These are phyloP conservation scores for Nakazawaea wickerhamii DNA, from an alignment of 805 yeast genomes.

Conservation along the genomic window DNA sequence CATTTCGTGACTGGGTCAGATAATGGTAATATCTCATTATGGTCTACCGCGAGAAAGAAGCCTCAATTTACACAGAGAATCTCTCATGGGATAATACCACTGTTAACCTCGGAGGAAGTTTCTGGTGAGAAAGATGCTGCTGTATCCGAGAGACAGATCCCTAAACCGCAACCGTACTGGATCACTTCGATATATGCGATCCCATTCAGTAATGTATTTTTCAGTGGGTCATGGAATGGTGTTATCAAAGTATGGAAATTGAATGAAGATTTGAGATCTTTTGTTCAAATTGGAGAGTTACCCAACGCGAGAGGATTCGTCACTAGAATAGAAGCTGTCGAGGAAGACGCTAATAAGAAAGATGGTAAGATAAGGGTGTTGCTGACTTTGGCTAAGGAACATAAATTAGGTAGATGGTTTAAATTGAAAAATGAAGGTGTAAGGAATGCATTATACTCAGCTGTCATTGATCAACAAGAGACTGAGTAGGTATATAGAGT, in stretches of 20 bases:
- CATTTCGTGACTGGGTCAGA: constrained; percentile 94
- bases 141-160: constrained; percentile 45
- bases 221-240: constrained; percentile 90
- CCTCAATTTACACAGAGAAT: constrained; percentile 64
- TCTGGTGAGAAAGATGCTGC: constrained; percentile 43
- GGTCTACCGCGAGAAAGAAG: constrained; percentile 90
- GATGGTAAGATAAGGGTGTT: constrained; percentile 49
- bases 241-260: constrained; percentile 73
- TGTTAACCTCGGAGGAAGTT: constrained; percentile 40
- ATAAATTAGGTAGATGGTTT: constrained; percentile 84
- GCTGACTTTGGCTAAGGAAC: constrained; percentile 79
- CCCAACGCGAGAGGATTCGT: constrained; percentile 64
- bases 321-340: constrained; percentile 51
- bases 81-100: constrained; percentile 68
- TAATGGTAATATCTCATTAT: constrained; percentile 82
- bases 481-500: constrained; percentile 15
- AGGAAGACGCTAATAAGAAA: constrained; percentile 41
- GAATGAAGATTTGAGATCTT: constrained; percentile 55
- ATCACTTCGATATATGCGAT: constrained; percentile 77
- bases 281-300: constrained; percentile 52
- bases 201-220: constrained; percentile 78
- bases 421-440: constrained; percentile 50
- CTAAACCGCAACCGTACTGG: constrained; percentile 75
- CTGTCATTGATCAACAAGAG: constrained; percentile 32
- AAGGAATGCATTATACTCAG: constrained; percentile 67